A percentile compares a stretch with the other conserved stretches of the same genome.
Conservation (phyloP, 176 grass and related monocot species). For the Cocos nucifera region DNA sequence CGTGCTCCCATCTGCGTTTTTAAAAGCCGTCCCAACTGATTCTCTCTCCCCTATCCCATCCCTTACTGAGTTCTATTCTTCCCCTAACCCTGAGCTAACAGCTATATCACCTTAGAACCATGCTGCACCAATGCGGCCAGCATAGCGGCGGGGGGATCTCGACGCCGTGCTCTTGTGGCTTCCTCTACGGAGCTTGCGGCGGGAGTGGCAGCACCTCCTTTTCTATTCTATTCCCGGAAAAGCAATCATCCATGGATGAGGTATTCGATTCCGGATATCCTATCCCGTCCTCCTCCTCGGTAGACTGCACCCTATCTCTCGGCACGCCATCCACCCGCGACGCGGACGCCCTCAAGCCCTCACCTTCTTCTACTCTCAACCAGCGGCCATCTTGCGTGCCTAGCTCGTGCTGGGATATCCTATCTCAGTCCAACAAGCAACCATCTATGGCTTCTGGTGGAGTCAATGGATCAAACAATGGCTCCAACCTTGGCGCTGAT, state of each 20-base stretch:
- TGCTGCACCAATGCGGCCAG: conserved; percentile 40
- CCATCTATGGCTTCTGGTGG: background rate
- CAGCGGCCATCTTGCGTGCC: conserved; percentile 9
- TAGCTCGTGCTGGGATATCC: conserved; percentile 26
- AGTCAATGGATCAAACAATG: background rate
- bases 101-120: conserved; percentile 3
- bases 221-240: conserved; percentile 8
- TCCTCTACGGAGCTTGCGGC: conserved; percentile 53
- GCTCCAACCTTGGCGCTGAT: conserved; percentile 10
- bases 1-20: background rate
- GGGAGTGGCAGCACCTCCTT: conserved; percentile 46
- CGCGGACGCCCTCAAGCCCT: conserved; percentile 7
- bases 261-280: conserved; percentile 9
- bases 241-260: conserved; percentile 3
- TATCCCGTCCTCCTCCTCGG: conserved; percentile 28
- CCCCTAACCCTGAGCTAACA: background rate
- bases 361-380: background rate
- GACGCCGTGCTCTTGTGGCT: conserved; percentile 46
- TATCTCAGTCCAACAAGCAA: conserved; percentile 12
- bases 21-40: background rate
- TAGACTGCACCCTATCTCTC: conserved; percentile 92
- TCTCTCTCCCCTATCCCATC: conserved; percentile 5
- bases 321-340: conserved; percentile 57
- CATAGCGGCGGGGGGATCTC: background rate
- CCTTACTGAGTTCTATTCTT: background rate